Percentiles rank a stretch among this genome's conserved stretches.
Evolutionary conservation across 495 filamentous ascomycete genomes (phyloP).

Genomic region (Penicillium paradoxum): DNA sequence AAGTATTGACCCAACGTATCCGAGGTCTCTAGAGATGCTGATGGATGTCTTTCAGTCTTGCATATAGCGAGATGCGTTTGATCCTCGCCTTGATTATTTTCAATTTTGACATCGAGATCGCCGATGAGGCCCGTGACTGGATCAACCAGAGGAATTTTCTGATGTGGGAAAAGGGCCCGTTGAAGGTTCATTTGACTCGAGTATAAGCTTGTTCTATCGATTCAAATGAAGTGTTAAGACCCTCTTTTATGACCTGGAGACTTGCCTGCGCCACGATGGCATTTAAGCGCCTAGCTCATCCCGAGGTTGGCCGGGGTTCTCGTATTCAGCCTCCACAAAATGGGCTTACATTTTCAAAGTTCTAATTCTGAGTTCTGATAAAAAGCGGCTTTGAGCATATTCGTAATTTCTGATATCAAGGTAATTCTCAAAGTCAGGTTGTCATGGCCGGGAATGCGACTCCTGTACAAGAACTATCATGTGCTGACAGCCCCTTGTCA

Average conservation of each 20-base stretch:
- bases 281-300: neutral
- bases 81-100: conserved; percentile 35
- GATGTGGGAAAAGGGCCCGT: conserved; percentile 31
- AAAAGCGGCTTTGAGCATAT: too few relatives aligned
- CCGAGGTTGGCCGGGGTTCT: neutral
- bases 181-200: conserved; percentile 24
- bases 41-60: conserved; percentile 23
- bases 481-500: neutral
- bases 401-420: too few relatives aligned
- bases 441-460: too few relatives aligned
- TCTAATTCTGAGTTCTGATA: too few relatives aligned
- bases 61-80: conserved; percentile 39
- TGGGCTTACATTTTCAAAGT: too few relatives aligned
- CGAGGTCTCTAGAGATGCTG: neutral
- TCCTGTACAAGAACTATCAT: neutral
- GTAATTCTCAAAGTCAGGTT: too few relatives aligned
- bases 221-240: too few relatives aligned
- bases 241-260: too few relatives aligned
- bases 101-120: conserved; percentile 37
- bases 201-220: too few relatives aligned
- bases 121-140: conserved; percentile 32
- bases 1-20: conserved; percentile 15
- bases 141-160: conserved; percentile 26
- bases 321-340: neutral
- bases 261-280: neutral